Evolutionary conservation across 805 yeast species (phyloP), one percentile per base, ranked within the genome.

Genomic region (Wickerhamomyces chaumierensis): DNA sequence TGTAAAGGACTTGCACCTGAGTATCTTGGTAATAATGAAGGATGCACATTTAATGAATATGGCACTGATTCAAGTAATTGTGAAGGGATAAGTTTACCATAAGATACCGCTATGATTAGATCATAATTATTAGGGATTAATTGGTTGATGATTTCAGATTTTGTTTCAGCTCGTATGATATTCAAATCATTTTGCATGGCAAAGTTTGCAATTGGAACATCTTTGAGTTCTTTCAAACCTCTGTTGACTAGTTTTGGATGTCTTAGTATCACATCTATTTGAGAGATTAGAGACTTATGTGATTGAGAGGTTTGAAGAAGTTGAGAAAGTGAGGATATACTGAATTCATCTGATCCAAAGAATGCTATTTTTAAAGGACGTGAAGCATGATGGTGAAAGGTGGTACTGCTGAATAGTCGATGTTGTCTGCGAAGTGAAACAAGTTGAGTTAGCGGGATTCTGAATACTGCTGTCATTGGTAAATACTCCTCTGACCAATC

Each of bases 1-100:
- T 90, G 97, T 4, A 92, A 60, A 0, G 98, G 98, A 2, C 96
- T 81, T 0, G 96, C 78, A 1, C 98, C 98, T 3, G 86, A 72
- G 48, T 83, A 75, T 35, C 61, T 62, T 0, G 98, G 98, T 8
- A 92, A 66, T 6, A 87, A 55, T 0, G 96, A 86, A 0, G 98
- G 98, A 55, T 92, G 98, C 1, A 92, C 86, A 53, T 92, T 92
- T 20, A 92, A 53, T 0, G 96, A 94, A 51, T 57, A 74, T 12
- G 57, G 55, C 17, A 78, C 60, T 0, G 55, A 36, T 0, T 51
- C 36, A 2, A 92, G 57, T 45, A 86, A 74, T 2, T 55, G 41
- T 0, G 59, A 61, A 0, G 97, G 96, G 4, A 92, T 86, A 34
- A 90, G 62, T 37, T 68, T 67, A 0, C 97, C 98, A 56, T 77